Percentiles rank a stretch among this genome's conserved stretches.
These are phyloP conservation scores for Tuber melanosporum DNA, from an alignment of 495 filamentous ascomycete genomes.

Conservation along the genomic window DNA sequence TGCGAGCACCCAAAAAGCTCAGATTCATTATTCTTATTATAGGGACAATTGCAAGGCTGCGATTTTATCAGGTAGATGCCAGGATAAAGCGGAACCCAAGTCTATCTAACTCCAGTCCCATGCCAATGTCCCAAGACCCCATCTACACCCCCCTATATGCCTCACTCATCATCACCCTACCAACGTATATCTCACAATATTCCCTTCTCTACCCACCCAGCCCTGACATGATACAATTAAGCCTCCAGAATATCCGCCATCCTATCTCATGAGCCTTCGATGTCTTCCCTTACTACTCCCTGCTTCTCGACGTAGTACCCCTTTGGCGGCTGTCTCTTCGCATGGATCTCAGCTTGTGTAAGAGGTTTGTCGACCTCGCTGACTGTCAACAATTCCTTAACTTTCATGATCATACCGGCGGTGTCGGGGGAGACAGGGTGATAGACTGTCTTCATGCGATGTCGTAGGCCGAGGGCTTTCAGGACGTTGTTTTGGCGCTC, in stretches of 20 bases:
- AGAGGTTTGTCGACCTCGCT: slow-evolving; percentile 68
- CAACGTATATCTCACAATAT: background rate
- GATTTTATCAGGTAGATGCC: background rate
- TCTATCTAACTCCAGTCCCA: background rate
- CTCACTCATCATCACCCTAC: background rate
- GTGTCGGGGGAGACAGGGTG: slow-evolving; percentile 74
- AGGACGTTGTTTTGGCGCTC: slow-evolving; percentile 74
- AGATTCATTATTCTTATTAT: background rate
- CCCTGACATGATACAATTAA: background rate
- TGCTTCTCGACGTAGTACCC: slow-evolving; percentile 76
- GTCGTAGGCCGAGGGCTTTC: slow-evolving; percentile 78
- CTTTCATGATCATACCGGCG: slow-evolving; percentile 93
- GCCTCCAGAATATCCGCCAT: background rate
- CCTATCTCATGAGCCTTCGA: background rate
- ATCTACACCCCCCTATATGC: background rate
- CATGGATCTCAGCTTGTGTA: slow-evolving; percentile 65
- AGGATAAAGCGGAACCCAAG: background rate
- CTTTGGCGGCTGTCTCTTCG: slow-evolving; percentile 66
- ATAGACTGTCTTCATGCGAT: slow-evolving; percentile 85
- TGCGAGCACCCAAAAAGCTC: background rate
- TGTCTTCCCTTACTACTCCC: background rate
- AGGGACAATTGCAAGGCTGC: background rate
- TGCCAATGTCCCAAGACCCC: background rate
- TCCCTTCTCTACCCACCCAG: background rate
- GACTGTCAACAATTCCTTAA: slow-evolving; percentile 90